Percentiles rank a stretch among this genome's conserved stretches.
Conservation (phyloP, 1,139 yeast species). For the Entelexis sorbosivorans region DNA sequence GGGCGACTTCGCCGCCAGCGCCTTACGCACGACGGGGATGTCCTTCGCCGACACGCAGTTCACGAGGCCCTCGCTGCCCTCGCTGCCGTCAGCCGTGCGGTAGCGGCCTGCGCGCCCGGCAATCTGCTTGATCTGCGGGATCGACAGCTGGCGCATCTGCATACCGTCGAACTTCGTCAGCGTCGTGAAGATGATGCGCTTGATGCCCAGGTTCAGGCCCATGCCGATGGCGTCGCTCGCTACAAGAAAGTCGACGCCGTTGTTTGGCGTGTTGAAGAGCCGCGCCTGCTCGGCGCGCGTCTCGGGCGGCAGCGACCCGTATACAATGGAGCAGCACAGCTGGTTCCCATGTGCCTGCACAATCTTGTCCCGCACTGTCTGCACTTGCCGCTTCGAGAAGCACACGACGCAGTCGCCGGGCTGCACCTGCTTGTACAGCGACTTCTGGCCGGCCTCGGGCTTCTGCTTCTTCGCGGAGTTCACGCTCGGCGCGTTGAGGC, state of each 20-base stretch:
- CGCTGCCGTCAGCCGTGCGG: constrained; percentile 34
- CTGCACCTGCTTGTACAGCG: constrained; percentile 30
- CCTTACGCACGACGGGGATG: constrained; percentile 26
- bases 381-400: constrained; percentile 62
- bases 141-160: constrained; percentile 38
- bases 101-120: constrained; percentile 96
- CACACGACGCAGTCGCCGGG: constrained; percentile 87
- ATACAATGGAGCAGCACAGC: constrained; percentile 64
- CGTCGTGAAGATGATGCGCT: constrained; percentile 63
- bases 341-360: constrained; percentile 50
- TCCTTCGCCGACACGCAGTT: constrained; percentile 28
- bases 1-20: constrained; percentile 27
- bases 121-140: constrained; percentile 65
- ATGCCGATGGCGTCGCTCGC: constrained; percentile 98
- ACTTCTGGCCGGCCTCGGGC: constrained; percentile 22
- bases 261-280: constrained; percentile 61
- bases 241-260: constrained; percentile 64
- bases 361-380: constrained; percentile 53
- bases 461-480: not conserved
- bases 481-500: constrained; percentile 22
- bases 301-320: constrained; percentile 95
- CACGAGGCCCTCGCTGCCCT: constrained; percentile 24
- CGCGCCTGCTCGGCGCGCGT: constrained; percentile 77
- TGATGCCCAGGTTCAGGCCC: constrained; percentile 84
- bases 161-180: constrained; percentile 62